Conservation (phyloP, 108 stramenopile species). For the Asterionellopsis glacialis region DNA sequence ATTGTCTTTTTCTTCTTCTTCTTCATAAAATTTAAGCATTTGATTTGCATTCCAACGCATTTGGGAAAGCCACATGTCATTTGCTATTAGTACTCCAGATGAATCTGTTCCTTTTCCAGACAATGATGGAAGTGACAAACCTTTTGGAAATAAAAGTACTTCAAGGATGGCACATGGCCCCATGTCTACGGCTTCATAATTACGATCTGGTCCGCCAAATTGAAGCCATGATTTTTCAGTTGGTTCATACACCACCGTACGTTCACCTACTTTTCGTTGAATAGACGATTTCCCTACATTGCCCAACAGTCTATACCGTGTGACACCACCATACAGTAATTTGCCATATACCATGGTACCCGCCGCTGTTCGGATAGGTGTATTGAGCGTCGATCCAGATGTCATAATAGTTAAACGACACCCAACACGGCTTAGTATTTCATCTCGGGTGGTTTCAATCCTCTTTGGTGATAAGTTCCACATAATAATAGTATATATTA, state of each 20-base stretch:
- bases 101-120: not conserved
- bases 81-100: no score
- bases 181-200: conserved; percentile 68
- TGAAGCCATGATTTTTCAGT: conserved; percentile 32
- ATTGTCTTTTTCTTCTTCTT: conserved; percentile 3
- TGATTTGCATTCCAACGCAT: conserved; percentile 28
- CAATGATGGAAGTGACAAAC: conserved; percentile 4
- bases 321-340: conserved; percentile 69
- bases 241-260: conserved; percentile 16
- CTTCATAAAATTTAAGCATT: conserved; percentile 20
- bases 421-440: conserved; percentile 43
- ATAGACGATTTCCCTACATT: not conserved
- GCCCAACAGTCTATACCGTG: conserved; percentile 50
- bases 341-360: conserved; percentile 75
- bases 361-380: conserved; percentile 32
- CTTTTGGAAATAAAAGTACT: conserved; percentile 31
- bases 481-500: no score
- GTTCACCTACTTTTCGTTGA: conserved; percentile 43
- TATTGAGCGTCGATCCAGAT: conserved; percentile 38
- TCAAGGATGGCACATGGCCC: conserved; percentile 65
- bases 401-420: conserved; percentile 60
- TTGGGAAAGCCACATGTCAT: conserved; percentile 7
- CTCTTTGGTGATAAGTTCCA: not conserved
- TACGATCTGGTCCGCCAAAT: conserved; percentile 52
- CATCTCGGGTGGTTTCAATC: conserved; percentile 15